Percentiles rank a stretch among this genome's conserved stretches.
Evolutionary conservation across 192 early-diverging fungal genomes (phyloP).

Genomic region (Coemansia sp.): DNA sequence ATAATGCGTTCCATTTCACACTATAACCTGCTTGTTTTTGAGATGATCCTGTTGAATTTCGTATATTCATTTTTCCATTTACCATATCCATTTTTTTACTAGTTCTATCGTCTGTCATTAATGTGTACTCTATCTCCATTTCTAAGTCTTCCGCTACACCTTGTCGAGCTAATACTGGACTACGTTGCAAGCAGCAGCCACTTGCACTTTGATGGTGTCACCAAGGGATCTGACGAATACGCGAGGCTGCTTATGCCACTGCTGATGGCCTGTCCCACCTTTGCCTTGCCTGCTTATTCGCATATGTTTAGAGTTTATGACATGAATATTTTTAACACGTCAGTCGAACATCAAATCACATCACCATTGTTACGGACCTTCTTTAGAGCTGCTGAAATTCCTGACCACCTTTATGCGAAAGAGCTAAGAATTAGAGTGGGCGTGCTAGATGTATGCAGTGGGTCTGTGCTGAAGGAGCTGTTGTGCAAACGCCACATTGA

Average conservation of each 20-base stretch:
- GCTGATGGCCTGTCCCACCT: neutral
- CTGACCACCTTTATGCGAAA: neutral
- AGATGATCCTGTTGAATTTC: too few relatives aligned
- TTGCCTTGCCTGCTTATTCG: neutral
- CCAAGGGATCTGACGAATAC: neutral
- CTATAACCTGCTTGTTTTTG: too few relatives aligned
- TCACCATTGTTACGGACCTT: neutral
- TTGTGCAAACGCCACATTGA: neutral
- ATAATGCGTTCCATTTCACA: too few relatives aligned
- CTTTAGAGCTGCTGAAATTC: neutral
- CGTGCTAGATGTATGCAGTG: neutral
- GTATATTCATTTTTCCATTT: too few relatives aligned
- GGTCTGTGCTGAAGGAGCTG: neutral
- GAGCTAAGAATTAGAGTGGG: neutral
- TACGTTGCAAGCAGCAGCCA: too few relatives aligned
- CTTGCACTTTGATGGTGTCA: neutral
- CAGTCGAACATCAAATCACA: neutral
- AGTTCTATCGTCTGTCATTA: too few relatives aligned
- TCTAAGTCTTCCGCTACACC: too few relatives aligned
- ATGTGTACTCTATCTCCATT: too few relatives aligned
- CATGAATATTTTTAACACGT: neutral
- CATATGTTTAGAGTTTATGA: neutral
- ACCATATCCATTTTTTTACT: too few relatives aligned
- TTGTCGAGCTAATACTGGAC: too few relatives aligned
- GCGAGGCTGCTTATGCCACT: neutral